Evolutionary conservation across 495 filamentous ascomycete genomes (phyloP), one percentile per base, ranked within the genome.

Genomic region (Neurospora sp.): DNA sequence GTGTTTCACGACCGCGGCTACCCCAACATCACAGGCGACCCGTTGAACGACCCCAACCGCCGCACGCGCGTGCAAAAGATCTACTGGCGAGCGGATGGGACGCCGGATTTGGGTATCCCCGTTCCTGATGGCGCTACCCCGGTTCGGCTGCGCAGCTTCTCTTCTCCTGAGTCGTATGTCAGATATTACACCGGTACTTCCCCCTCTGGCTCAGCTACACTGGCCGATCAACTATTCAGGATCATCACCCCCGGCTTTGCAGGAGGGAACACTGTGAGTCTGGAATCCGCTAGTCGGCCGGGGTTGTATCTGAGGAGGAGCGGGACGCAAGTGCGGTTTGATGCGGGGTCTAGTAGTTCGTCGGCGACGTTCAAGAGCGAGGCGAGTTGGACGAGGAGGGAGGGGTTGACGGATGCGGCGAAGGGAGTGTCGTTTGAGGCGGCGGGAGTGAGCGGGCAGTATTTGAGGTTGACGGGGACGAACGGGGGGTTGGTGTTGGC

Each of bases 31-130:
- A 76, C 72, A n/a, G 78, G 78, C 8, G 78, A 79, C 22, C 78
- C 76, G 40, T 61, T 79, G 7, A 79, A 79, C 41, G 84, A 86
- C 72, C 82, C 84, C 3, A 85, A 80, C 69, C 78, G 87, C 10
- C 84, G 86, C 27, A 87, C 87, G 3, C 82, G 85, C 75, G 81
- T 84, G 1, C 83, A 86, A 76, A 78, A 80, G 68, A 71, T 87
- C 8, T 80, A 81, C 45, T 86, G 79, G 77, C 81, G 84, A 68
- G 76, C 77, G 3, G 82, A 87, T 69, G 83, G 84, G 1, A 82
- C 81, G 3, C 84, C 84, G 7, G 81, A 86, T 70, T 83, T 87
- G 74, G 86, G 86, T 0, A 73, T 79, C 7, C 78, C 78, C 2
- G 76, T 79, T 17, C 53, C 78, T 1, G 76, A 79, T 12, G 78